phyloP scores from a whole-genome alignment of 73 alveolate species.

The Paramecium sonneborni region DNA sequence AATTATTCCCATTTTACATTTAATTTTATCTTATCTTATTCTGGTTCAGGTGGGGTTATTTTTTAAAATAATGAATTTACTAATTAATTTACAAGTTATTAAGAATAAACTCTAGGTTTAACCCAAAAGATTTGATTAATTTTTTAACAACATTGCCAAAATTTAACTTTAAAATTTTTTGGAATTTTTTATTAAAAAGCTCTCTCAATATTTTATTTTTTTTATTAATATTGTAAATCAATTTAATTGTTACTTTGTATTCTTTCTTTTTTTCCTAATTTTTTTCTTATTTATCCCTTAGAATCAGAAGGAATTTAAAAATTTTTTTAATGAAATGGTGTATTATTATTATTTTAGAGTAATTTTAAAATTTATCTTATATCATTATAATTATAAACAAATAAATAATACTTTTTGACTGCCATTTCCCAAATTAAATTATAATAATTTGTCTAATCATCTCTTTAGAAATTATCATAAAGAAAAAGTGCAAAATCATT shows the following conservation, averaged over 20 bases:
- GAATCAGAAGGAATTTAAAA: background rate
- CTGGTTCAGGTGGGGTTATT: background rate
- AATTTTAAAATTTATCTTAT: background rate
- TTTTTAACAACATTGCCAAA: background rate
- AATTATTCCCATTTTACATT: background rate
- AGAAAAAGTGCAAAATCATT: background rate
- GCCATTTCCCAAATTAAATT: background rate
- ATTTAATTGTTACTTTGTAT: background rate
- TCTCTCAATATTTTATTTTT: background rate
- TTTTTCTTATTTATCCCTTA: background rate
- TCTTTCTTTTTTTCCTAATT: background rate
- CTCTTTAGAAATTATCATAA: background rate
- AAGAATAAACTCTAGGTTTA: background rate
- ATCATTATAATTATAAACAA: background rate
- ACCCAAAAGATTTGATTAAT: background rate
- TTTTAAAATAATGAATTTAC: background rate
- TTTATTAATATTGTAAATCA: background rate
- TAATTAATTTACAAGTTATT: background rate
- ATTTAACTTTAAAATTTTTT: background rate
- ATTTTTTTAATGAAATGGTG: background rate
- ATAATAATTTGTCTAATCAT: background rate
- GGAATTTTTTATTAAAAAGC: background rate
- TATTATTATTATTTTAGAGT: background rate
- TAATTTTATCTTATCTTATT: background rate
- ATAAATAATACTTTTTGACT: background rate